A percentile compares a stretch with the other conserved stretches of the same genome.
Evolutionary conservation across 164 flowering plant species (phyloP).

Genomic region (Kalanchoe fedtschenkoi): DNA sequence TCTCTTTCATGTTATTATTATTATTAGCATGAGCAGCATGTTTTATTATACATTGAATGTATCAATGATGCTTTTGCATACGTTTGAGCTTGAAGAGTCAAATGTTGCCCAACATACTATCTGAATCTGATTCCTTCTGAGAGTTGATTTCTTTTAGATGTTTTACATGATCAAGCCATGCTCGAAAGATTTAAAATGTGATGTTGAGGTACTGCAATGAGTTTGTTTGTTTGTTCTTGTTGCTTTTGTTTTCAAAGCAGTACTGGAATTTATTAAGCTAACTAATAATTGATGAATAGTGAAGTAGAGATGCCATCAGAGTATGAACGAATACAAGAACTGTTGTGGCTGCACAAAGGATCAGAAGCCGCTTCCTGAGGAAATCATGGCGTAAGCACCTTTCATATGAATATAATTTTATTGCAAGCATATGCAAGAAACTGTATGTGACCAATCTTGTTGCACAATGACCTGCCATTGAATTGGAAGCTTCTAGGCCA

Average conservation of each 20-base stretch:
- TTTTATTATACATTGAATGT: not conserved
- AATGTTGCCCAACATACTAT: not conserved
- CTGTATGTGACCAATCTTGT: too few relatives aligned
- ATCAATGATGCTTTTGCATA: not conserved
- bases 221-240: not conserved
- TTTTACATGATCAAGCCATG: slow-evolving; percentile 96
- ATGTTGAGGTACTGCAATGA: slow-evolving; percentile 66
- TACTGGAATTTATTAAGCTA: not conserved
- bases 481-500: not conserved
- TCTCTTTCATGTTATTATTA: too few relatives aligned
- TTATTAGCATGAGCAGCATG: not conserved
- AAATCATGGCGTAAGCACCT: slow-evolving; percentile 68
- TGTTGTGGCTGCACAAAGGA: slow-evolving; percentile 84
- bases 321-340: slow-evolving; percentile 90
- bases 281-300: slow-evolving; percentile 23
- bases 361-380: slow-evolving; percentile 92
- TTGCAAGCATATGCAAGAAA: not conserved
- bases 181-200: slow-evolving; percentile 93
- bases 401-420: not conserved
- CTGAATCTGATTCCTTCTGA: slow-evolving; percentile 7
- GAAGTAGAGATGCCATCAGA: slow-evolving; percentile 79
- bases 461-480: not conserved
- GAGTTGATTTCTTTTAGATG: slow-evolving; percentile 51
- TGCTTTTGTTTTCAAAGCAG: not conserved
- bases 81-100: not conserved